A percentile compares a stretch with the other conserved stretches of the same genome.
Conservation (phyloP, 208 protist species). For the Trypanosoma mega region DNA sequence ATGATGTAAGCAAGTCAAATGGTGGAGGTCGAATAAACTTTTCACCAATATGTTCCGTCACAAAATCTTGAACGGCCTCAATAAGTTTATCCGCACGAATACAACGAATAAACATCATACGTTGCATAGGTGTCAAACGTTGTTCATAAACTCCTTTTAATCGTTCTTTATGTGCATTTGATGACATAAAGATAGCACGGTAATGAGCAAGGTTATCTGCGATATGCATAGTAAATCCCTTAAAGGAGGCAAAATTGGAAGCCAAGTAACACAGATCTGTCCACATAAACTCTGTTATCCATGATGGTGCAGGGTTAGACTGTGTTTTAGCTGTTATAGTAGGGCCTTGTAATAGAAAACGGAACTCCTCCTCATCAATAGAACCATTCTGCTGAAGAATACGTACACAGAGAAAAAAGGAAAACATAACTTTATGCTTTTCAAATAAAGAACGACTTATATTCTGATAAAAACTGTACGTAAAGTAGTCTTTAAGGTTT, state of each 20-base stretch:
- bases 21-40: slow-evolving; percentile 95
- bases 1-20: slow-evolving; percentile 96
- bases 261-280: slow-evolving; percentile 88
- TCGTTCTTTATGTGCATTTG: slow-evolving; percentile 77
- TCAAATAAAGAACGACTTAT: slow-evolving; percentile 95
- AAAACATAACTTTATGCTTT: slow-evolving; percentile 96
- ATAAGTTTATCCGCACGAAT: slow-evolving; percentile 98
- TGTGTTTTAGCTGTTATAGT: slow-evolving; percentile 67
- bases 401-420: slow-evolving; percentile 92
- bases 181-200: slow-evolving; percentile 91
- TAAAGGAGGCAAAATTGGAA: slow-evolving; percentile 84
- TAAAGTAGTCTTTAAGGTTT: slow-evolving; percentile 95
- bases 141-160: slow-evolving; percentile 79
- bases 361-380: slow-evolving; percentile 84
- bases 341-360: slow-evolving; percentile 92
- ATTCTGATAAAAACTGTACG: slow-evolving; percentile 96
- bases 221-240: slow-evolving; percentile 82
- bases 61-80: slow-evolving; percentile 95
- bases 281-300: slow-evolving; percentile 96
- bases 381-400: slow-evolving; percentile 71
- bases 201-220: slow-evolving; percentile 72
- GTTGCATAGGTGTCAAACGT: slow-evolving; percentile 91
- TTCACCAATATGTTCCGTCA: slow-evolving; percentile 89
- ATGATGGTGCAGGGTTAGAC: slow-evolving; percentile 86
- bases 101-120: slow-evolving; percentile 95